phyloP scores from a whole-genome alignment of 164 flowering plant genomes.

The Pachysandra terminalis region DNA sequence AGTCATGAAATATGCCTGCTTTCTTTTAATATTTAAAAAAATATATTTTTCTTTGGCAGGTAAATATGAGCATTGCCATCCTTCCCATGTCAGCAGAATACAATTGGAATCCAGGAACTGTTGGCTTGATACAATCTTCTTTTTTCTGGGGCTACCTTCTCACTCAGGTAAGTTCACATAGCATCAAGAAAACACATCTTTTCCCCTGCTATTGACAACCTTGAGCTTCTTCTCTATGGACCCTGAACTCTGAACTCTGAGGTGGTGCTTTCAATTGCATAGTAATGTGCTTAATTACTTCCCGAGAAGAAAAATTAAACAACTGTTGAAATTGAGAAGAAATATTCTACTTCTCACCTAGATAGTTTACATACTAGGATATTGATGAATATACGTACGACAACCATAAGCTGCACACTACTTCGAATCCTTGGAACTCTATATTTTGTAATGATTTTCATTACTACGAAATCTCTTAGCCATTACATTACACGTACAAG shows the following conservation, averaged over 20 bases:
- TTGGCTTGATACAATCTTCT: slow-evolving; percentile 95
- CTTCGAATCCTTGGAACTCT: no score
- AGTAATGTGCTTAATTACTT: background rate
- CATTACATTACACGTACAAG: no score
- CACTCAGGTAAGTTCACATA: slow-evolving; percentile 61
- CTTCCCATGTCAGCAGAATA: slow-evolving; percentile 95
- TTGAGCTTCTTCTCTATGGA: background rate
- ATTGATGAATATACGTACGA: background rate
- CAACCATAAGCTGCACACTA: background rate
- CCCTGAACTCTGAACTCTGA: background rate
- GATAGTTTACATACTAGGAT: background rate
- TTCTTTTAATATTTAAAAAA: background rate
- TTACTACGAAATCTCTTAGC: no score
- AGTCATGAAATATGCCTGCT: background rate
- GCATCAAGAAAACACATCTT: background rate
- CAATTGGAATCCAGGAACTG: slow-evolving; percentile 82
- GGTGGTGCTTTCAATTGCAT: background rate
- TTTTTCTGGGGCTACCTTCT: slow-evolving; percentile 99
- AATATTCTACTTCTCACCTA: background rate
- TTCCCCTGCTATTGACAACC: no score
- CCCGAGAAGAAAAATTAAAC: background rate
- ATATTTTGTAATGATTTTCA: no score
- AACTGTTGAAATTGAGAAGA: background rate
- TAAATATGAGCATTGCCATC: slow-evolving; percentile 98
- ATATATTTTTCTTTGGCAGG: no score